Conservation (phyloP, 345 rosid genomes). For the Eucalyptus fibrosa region DNA sequence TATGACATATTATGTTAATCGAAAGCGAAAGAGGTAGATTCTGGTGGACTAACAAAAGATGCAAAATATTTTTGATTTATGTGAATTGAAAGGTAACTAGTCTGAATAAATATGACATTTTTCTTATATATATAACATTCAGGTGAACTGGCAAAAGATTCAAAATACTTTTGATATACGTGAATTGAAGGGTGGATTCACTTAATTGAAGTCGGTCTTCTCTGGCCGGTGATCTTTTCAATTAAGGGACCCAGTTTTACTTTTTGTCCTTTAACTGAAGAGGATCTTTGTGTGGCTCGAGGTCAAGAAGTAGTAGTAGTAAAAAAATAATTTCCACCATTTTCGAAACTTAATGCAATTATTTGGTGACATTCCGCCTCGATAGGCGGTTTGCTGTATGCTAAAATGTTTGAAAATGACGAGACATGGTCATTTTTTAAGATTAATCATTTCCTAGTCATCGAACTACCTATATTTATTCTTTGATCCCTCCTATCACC, state of each 20-base stretch:
- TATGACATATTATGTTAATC: neutral
- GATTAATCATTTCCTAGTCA: neutral
- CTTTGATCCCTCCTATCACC: neutral
- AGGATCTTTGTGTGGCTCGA: neutral
- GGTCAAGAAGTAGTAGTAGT: neutral
- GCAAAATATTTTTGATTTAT: neutral
- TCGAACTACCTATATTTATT: neutral
- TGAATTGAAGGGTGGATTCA: neutral
- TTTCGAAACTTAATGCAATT: neutral
- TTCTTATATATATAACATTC: neutral
- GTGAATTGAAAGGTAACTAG: neutral
- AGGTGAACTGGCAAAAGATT: neutral
- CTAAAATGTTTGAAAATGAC: neutral
- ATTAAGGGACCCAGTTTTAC: neutral
- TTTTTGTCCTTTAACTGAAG: neutral
- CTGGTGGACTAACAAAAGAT: neutral
- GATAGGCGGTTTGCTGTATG: neutral
- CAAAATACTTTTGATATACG: neutral
- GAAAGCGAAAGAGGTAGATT: neutral
- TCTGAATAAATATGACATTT: neutral
- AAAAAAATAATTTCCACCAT: neutral
- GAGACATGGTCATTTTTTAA: neutral
- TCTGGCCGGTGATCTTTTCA: neutral
- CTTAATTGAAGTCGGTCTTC: neutral
- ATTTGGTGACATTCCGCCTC: neutral